These are phyloP conservation scores for Bolboschoenus planiculmis DNA, from an alignment of 176 grass and related monocot genomes.

Conservation along the genomic window DNA sequence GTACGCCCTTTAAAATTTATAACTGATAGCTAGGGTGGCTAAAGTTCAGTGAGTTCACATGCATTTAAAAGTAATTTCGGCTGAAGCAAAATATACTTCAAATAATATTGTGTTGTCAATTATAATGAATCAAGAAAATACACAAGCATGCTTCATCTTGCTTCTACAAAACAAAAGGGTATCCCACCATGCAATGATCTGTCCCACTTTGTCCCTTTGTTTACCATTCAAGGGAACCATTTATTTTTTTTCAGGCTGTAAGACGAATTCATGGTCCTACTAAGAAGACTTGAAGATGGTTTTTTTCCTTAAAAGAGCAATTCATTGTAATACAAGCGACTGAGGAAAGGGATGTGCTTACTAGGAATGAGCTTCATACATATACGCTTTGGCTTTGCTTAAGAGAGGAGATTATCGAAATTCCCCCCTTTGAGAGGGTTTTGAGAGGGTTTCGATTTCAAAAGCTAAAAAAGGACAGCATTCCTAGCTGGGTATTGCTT, in stretches of 20 bases:
- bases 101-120: not conserved
- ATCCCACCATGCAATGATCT: not conserved
- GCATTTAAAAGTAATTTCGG: too few species aligned
- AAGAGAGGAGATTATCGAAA: not conserved
- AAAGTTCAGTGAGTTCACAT: too few species aligned
- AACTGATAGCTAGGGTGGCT: too few species aligned
- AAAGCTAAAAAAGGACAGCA: not conserved
- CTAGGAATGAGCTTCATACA: not conserved
- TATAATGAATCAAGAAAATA: not conserved
- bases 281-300: not conserved
- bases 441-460: not conserved
- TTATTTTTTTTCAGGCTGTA: not conserved
- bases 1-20: too few species aligned
- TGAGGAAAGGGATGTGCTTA: not conserved
- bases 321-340: not conserved
- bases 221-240: not conserved
- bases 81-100: not conserved
- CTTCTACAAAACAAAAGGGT: not conserved
- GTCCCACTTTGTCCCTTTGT: not conserved
- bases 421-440: not conserved
- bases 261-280: not conserved
- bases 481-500: not conserved
- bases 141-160: not conserved
- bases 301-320: not conserved
- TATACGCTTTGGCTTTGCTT: not conserved